These are phyloP conservation scores for Usnea hakonensis DNA, from an alignment of 495 filamentous ascomycete genomes.

Conservation along the genomic window DNA sequence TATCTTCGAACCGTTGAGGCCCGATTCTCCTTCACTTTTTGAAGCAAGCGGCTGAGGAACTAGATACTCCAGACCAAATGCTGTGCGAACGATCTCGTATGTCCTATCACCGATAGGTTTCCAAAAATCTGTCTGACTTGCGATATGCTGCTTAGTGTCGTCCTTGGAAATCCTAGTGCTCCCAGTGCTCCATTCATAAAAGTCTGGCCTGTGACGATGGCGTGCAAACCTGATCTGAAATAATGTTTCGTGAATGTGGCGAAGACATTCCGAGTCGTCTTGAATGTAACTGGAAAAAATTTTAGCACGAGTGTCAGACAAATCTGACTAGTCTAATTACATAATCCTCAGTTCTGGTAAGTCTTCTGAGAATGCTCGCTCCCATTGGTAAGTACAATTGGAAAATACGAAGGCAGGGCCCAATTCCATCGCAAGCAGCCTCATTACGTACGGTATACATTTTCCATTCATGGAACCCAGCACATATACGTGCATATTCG, in stretches of 20 bases:
- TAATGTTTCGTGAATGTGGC: constrained; percentile 1
- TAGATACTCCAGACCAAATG: constrained; percentile 16
- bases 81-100: constrained; percentile 6
- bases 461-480: too few species aligned
- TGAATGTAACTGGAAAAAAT: constrained; percentile 11
- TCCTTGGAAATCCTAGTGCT: neutral
- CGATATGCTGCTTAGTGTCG: constrained; percentile 1
- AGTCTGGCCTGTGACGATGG: constrained; percentile 1
- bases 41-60: constrained; percentile 5
- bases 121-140: constrained; percentile 15
- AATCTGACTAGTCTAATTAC: neutral
- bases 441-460: too few species aligned
- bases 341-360: neutral
- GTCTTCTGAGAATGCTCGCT: neutral
- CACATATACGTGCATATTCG: too few species aligned
- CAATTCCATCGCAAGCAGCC: too few species aligned
- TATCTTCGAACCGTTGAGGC: neutral
- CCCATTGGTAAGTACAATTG: neutral
- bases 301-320: neutral
- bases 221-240: constrained; percentile 11
- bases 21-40: neutral
- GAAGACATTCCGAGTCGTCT: constrained; percentile 10
- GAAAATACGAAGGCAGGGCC: too few species aligned
- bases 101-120: constrained; percentile 4
- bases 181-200: constrained; percentile 6